Percentiles rank a stretch among this genome's conserved stretches.
phyloP scores from a whole-genome alignment of 768 basidiomycete genomes.

The Russula lepida region DNA sequence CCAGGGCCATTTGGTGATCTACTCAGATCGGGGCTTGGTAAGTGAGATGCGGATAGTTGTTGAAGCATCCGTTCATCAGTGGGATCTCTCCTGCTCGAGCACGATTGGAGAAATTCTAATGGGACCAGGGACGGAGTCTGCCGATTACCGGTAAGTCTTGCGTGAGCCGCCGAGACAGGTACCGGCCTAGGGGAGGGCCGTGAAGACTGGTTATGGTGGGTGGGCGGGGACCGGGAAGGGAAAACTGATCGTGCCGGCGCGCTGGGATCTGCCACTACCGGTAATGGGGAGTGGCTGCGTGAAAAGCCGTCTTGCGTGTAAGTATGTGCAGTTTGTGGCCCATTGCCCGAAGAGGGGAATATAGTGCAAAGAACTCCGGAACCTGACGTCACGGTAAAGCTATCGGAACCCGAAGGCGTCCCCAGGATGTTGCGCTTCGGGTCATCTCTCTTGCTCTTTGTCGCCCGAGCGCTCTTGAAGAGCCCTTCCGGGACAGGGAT shows the following conservation, averaged over 20 bases:
- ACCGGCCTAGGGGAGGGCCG: background rate
- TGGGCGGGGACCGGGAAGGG: background rate
- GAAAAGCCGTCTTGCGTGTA: constrained; percentile 11
- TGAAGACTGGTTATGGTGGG: background rate
- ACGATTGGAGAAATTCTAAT: constrained; percentile 15
- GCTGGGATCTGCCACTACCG: background rate
- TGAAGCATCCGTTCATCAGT: constrained; percentile 14
- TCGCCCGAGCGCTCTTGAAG: constrained; percentile 42
- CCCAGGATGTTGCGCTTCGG: constrained; percentile 5
- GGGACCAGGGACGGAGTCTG: constrained; percentile 15
- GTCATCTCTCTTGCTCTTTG: constrained; percentile 19
- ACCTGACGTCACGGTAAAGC: constrained; percentile 7
- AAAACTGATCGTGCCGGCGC: background rate
- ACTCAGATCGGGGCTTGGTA: constrained; percentile 1
- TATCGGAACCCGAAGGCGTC: constrained; percentile 8
- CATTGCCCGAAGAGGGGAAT: constrained; percentile 18
- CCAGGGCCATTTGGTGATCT: background rate
- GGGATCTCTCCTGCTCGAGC: constrained; percentile 10
- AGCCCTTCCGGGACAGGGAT: constrained; percentile 57
- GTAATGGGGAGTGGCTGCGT: background rate
- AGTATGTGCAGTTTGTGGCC: constrained; percentile 12
- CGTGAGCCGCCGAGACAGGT: background rate
- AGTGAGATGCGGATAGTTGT: constrained; percentile 11
- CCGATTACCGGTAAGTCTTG: background rate
- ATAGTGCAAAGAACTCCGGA: constrained; percentile 19